These are phyloP conservation scores for Escovopsis weberi DNA, from an alignment of 2,329 filamentous ascomycete genomes.

Conservation along the genomic window DNA sequence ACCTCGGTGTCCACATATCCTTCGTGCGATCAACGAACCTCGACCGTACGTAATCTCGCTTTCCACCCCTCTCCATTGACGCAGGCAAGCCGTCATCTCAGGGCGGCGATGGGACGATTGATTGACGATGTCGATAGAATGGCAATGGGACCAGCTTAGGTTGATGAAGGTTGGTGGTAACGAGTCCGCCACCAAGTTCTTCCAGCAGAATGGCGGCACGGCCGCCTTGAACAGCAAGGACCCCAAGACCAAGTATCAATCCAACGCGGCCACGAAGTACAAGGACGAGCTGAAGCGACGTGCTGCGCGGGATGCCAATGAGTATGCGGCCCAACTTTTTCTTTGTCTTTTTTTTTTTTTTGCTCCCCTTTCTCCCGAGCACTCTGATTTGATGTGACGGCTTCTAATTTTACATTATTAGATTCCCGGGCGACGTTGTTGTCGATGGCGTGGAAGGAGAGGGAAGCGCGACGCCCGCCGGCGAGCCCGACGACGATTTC, in stretches of 20 bases:
- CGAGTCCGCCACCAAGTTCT: slow-evolving; percentile 95
- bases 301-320: slow-evolving; percentile 66
- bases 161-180: slow-evolving; percentile 98
- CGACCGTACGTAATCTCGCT: slow-evolving; percentile 56
- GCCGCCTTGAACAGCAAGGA: slow-evolving; percentile 94
- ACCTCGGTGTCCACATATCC: slow-evolving; percentile 96
- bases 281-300: slow-evolving; percentile 90
- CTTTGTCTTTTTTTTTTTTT: too few relatives aligned
- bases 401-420: slow-evolving; percentile 23
- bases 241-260: slow-evolving; percentile 91
- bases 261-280: slow-evolving; percentile 85
- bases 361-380: too few relatives aligned
- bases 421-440: slow-evolving; percentile 72
- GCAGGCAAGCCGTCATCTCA: too few relatives aligned
- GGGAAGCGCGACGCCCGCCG: slow-evolving; percentile 60
- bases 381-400: not conserved
- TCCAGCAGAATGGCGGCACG: slow-evolving; percentile 89
- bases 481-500: slow-evolving; percentile 86
- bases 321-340: slow-evolving; percentile 41
- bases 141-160: slow-evolving; percentile 98
- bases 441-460: slow-evolving; percentile 60
- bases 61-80: too few relatives aligned
- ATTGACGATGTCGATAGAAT: slow-evolving; percentile 38
- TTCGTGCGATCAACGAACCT: slow-evolving; percentile 98
- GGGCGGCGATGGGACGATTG: too few relatives aligned